A percentile compares a stretch with the other conserved stretches of the same genome.
These are phyloP conservation scores for Spiromastix sp. DNA, from an alignment of 2,329 filamentous ascomycete genomes.

Conservation along the genomic window DNA sequence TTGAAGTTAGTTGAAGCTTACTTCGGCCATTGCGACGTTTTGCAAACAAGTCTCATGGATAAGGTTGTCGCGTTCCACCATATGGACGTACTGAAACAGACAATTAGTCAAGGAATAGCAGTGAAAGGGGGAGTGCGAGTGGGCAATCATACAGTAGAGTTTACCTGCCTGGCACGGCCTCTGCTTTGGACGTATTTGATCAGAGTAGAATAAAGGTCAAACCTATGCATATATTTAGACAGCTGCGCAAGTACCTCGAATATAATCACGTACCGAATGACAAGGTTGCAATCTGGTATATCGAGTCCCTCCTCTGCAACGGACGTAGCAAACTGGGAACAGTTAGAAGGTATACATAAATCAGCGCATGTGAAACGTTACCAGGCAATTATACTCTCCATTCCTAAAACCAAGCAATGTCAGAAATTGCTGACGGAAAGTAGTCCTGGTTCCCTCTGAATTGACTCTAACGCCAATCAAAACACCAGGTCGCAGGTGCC, in stretches of 20 bases:
- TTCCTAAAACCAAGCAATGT: conserved; percentile 56
- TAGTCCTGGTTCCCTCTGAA: conserved; percentile 49
- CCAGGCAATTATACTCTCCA: conserved; percentile 48
- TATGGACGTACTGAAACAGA: conserved; percentile 55
- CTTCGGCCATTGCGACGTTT: conserved; percentile 36
- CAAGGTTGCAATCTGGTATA: conserved; percentile 56
- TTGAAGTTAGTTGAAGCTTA: too few species aligned
- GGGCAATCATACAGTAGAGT: conserved; percentile 47
- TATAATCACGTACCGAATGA: conserved; percentile 35
- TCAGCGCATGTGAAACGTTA: conserved; percentile 9
- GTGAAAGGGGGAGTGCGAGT: not conserved
- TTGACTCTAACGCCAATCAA: conserved; percentile 51
- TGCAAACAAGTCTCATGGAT: conserved; percentile 51
- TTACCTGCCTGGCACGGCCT: conserved; percentile 66
- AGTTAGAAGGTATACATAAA: conserved; percentile 1
- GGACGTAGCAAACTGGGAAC: conserved; percentile 47
- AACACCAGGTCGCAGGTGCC: conserved; percentile 49
- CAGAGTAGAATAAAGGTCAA: conserved; percentile 79
- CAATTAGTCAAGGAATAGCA: conserved; percentile 5
- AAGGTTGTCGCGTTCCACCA: conserved; percentile 67
- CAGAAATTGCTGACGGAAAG: conserved; percentile 63
- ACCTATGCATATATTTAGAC: conserved; percentile 38
- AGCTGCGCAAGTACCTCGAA: too few species aligned
- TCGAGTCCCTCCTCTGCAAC: conserved; percentile 58
- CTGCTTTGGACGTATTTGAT: conserved; percentile 94